phyloP scores from a whole-genome alignment of 305 asterid species.

The Solanum chacoense region DNA sequence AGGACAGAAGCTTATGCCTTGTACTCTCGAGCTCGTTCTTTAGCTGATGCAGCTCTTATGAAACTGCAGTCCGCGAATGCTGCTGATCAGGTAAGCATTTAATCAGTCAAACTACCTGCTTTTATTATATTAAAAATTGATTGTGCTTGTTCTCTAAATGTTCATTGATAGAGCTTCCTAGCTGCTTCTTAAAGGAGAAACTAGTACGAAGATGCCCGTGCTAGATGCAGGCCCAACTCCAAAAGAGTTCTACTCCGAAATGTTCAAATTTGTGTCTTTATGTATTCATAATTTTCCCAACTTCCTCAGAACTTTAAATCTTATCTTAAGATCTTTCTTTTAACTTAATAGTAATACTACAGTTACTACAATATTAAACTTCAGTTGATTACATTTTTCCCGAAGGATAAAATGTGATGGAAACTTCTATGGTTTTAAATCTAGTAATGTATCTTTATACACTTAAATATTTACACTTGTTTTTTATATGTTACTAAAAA shows the following conservation, averaged over 20 bases:
- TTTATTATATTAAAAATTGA: not conserved
- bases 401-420: not conserved
- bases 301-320: not conserved
- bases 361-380: not conserved
- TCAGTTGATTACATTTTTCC: not conserved
- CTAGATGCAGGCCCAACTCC: not conserved
- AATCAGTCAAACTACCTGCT: not conserved
- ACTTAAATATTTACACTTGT: not conserved
- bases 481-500: not conserved
- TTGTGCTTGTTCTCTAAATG: not conserved
- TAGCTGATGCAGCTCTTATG: slow-evolving; percentile 55
- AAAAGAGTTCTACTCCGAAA: not conserved
- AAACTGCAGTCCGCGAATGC: slow-evolving; percentile 37
- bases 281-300: not conserved
- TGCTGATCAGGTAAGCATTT: slow-evolving; percentile 54
- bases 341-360: not conserved
- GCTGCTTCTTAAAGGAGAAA: not conserved
- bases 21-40: slow-evolving; percentile 57
- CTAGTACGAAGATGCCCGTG: not conserved
- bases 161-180: not conserved
- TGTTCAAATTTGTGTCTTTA: not conserved
- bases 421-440: not conserved
- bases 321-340: not conserved
- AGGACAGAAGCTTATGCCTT: slow-evolving; percentile 90
- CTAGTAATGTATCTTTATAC: not conserved